phyloP scores from a whole-genome alignment of 805 yeast species.

The Kluyveromyces nonfermentans region DNA sequence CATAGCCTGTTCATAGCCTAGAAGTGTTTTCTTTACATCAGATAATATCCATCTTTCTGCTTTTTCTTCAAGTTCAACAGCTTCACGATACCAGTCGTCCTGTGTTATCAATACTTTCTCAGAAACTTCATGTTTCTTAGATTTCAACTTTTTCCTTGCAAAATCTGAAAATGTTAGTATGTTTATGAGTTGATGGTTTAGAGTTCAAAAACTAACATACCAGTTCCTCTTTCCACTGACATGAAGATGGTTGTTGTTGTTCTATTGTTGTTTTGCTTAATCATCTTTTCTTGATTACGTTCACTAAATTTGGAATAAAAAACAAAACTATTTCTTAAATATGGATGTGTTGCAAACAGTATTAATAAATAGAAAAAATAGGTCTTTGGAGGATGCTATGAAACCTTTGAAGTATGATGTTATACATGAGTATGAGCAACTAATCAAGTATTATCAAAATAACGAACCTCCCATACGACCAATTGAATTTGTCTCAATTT shows the following conservation, averaged over 20 bases:
- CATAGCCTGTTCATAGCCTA: slow-evolving; percentile 21
- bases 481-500: slow-evolving; percentile 15
- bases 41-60: slow-evolving; percentile 30
- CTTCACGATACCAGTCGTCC: slow-evolving; percentile 27
- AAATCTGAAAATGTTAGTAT: neutral
- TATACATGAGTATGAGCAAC: neutral
- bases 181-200: neutral
- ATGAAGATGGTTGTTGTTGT: too few species aligned
- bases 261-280: too few species aligned
- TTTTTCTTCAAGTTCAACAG: slow-evolving; percentile 24
- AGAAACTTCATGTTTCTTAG: neutral
- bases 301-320: too few species aligned
- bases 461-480: neutral
- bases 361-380: too few species aligned
- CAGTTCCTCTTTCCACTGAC: neutral
- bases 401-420: neutral
- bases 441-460: slow-evolving; percentile 1
- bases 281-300: too few species aligned
- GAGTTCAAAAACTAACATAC: neutral
- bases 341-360: too few species aligned
- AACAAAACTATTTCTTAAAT: too few species aligned
- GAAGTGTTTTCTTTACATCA: slow-evolving; percentile 24
- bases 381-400: neutral
- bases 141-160: neutral
- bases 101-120: slow-evolving; percentile 11